Evolutionary conservation across 352 stramenopile species (phyloP), one percentile per base, ranked within the genome.

Genomic region (Phytophthora pistaciae): DNA sequence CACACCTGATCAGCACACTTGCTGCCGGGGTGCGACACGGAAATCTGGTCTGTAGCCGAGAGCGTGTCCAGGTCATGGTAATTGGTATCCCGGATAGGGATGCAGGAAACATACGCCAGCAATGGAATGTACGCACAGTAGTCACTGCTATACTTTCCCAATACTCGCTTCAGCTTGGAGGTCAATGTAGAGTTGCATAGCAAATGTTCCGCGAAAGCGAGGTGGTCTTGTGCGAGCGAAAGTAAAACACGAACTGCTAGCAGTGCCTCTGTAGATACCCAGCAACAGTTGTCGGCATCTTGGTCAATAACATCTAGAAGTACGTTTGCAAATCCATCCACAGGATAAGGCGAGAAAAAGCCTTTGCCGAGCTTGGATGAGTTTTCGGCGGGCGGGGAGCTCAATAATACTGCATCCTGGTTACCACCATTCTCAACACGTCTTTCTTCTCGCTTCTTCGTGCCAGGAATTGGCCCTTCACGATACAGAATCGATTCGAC

Each of bases 101-200:
- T 86, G 36, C 84, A 83, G 5, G 76, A 88, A 18, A 92, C 60
- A 40, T 88, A 93, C 23, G 85, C 86, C 14, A 95, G 53, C 4
- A 95, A 44, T 0, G 86, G 85, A 1, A 85, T 88, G 66, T 82
- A 93, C 25, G 85, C 71, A 52, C 79, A 80, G 33, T 57, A 82
- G 29, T 91, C 70, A 0, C 63, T 77, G 53, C 77, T 88, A 64
- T 89, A 91, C 7, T 49, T 49, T 31, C 65, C 40, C 4, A 95
- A 55, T 16, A 76, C 79, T 20, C 72, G 54, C 60, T 90, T 90
- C 29, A 95, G 59, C 20, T 78, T 87, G 3, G 72, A 49, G 3
- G 76, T 29, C 16, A 82, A 40, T 21, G 66, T 27, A 0, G 59
- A 64, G 1, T 72, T 70, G 31, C 64, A 84, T 0, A 95, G 11